phyloP scores from a whole-genome alignment of 108 stramenopile species.

The Skeletonema potamos region DNA sequence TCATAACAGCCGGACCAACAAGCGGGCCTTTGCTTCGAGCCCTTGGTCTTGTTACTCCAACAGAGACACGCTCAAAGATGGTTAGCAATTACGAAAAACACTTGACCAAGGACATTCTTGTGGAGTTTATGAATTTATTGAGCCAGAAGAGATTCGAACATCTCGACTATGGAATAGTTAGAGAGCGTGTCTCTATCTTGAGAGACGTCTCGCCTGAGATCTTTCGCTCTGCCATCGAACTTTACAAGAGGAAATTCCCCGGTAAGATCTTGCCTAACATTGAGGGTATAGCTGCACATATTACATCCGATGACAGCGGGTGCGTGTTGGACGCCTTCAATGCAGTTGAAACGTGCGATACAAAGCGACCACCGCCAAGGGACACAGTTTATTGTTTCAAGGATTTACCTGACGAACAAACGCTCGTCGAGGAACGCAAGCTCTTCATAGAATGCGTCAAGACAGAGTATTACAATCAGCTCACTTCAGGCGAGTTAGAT shows the following conservation, averaged over 20 bases:
- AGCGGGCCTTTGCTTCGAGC: constrained; percentile 6
- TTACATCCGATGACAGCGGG: background rate
- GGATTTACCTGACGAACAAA: background rate
- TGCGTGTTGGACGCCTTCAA: background rate
- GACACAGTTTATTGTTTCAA: background rate
- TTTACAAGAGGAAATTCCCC: constrained; percentile 7
- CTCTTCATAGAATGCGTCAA: constrained; percentile 1
- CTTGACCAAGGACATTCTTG: background rate
- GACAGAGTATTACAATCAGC: constrained; percentile 17
- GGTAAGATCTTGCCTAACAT: constrained; percentile 1
- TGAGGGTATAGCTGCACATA: background rate
- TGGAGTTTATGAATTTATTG: constrained; percentile 13
- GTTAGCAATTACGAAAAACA: background rate
- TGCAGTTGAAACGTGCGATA: background rate
- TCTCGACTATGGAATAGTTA: constrained; percentile 23
- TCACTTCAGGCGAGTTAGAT: constrained; percentile 23
- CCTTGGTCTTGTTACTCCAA: background rate
- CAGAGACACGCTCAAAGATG: constrained; percentile 2
- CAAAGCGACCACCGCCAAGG: background rate
- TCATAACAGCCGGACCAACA: background rate
- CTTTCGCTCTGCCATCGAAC: constrained; percentile 12
- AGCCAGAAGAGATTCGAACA: constrained; percentile 9
- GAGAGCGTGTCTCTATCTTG: constrained; percentile 20
- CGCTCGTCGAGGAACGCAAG: background rate
- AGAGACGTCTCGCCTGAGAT: constrained; percentile 20